Base-by-base conservation (phyloP, 1,139 yeast species). In the Saccharomyces hybrid region DNA sequence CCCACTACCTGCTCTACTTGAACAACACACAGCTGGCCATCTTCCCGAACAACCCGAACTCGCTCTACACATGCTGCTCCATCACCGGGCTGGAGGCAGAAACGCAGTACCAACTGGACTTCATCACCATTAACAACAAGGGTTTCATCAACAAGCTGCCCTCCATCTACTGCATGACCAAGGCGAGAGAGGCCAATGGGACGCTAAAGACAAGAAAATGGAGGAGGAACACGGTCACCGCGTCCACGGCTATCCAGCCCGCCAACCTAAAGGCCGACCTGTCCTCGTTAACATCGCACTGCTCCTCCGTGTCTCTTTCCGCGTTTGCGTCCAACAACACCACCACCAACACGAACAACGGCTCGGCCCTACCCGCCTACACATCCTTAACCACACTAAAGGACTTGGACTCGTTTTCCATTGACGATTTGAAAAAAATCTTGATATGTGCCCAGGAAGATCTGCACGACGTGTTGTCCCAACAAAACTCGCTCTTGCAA, bases 61-160 rank as follows among this genome's bases (percentile, higher is more conserved):
- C 66, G 2, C 49, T 66, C 46, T 69, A 67, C 51, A 69, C 74
- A 1, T 75, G 76, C 50, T 75, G 80, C 51, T 69, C 73, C 16
- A 64, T 84, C 38, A 72, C 74, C 9, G 76, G 77, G 3, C 66
- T 84, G 52, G 59, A 65, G 13, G 76, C 83, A 0, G 77, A 77
- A 51, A 73, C 75, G 11, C 74, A 74, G 56, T 83, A 83, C 66
- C 79, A 79, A 57, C 67, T 84, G 9, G 84, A 82, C 57, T 73
- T 83, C 16, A 74, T 82, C 14, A 81, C 86, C 0, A 79, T 82
- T 46, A 77, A 77, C 58, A 65, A 66, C 57, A 68, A 73, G 34
- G 77, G 78, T 5, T 79, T 74, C 62, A 72, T 76, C 59, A 75
- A 80, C 25, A 77, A 75, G 58, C 70, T 78, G 49, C 74, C 75